These are phyloP conservation scores for Colletotrichum karsti DNA, from an alignment of 2,329 filamentous ascomycete species.

Conservation along the genomic window DNA sequence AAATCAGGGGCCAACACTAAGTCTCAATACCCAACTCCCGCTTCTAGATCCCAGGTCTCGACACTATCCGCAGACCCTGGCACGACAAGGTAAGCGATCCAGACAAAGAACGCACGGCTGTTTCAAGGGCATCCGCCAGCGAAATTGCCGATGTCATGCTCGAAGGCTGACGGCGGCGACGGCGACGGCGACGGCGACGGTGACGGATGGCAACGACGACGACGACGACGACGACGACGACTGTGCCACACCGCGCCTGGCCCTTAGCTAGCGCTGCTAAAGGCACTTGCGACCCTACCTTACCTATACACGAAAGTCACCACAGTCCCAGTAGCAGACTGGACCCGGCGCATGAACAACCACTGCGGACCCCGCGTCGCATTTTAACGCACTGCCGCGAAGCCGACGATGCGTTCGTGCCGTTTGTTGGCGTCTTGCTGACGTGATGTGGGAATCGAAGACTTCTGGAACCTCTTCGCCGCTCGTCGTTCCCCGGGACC, in stretches of 20 bases:
- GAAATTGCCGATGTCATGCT: slow-evolving; percentile 21
- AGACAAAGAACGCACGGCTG: slow-evolving; percentile 20
- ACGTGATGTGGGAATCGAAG: not conserved
- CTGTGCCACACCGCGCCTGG: not conserved
- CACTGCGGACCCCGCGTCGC: not conserved
- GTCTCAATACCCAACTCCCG: too few species aligned
- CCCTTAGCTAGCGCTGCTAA: not conserved
- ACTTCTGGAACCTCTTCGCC: slow-evolving; percentile 13
- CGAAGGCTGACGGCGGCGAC: not conserved
- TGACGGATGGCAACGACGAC: too few species aligned
- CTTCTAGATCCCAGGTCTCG: too few species aligned
- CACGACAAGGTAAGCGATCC: too few species aligned
- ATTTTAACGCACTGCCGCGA: not conserved
- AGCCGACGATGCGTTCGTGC: not conserved
- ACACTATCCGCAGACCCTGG: too few species aligned
- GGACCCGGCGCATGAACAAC: not conserved
- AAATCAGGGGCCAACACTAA: too few species aligned
- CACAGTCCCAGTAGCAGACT: too few species aligned
- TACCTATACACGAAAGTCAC: not conserved
- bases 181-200: not conserved
- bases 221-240: not conserved
- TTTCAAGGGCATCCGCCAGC: slow-evolving; percentile 18
- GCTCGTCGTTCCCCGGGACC: not conserved
- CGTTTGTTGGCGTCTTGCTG: not conserved
- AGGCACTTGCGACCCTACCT: not conserved